Percentiles rank a stretch among this genome's conserved stretches.
These are phyloP conservation scores for Phytophthora sp. DNA, from an alignment of 352 stramenopile species.

Conservation along the genomic window DNA sequence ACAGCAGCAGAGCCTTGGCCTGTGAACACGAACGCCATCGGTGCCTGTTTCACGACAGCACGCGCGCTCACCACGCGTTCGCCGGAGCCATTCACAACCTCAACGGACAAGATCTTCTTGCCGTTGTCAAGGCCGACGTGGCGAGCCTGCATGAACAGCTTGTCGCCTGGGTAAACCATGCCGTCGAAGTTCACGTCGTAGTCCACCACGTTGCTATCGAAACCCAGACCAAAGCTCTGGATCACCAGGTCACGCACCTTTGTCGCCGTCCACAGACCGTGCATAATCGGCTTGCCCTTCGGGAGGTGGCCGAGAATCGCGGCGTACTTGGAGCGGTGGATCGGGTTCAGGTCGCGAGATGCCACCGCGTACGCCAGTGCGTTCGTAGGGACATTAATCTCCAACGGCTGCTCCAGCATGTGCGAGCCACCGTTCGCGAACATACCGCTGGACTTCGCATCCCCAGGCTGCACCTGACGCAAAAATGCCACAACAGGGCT, in stretches of 20 bases:
- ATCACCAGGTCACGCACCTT: slow-evolving; percentile 80
- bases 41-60: slow-evolving; percentile 68
- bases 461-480: slow-evolving; percentile 37
- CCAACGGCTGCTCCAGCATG: slow-evolving; percentile 67
- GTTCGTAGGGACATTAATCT: slow-evolving; percentile 67
- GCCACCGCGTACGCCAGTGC: slow-evolving; percentile 78
- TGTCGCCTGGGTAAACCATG: slow-evolving; percentile 88
- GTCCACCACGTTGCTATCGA: slow-evolving; percentile 73
- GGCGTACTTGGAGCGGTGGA: slow-evolving; percentile 81
- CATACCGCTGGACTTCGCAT: slow-evolving; percentile 33
- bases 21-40: slow-evolving; percentile 88
- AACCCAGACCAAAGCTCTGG: slow-evolving; percentile 47
- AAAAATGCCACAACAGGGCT: slow-evolving; percentile 60
- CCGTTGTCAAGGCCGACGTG: slow-evolving; percentile 72
- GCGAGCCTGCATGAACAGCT: slow-evolving; percentile 78
- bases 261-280: slow-evolving; percentile 89
- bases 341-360: slow-evolving; percentile 88
- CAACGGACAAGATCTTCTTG: slow-evolving; percentile 72
- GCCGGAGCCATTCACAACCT: slow-evolving; percentile 75
- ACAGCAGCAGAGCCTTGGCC: slow-evolving; percentile 83
- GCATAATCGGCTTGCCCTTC: slow-evolving; percentile 82
- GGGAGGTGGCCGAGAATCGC: slow-evolving; percentile 80
- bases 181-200: slow-evolving; percentile 87
- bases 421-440: slow-evolving; percentile 69
- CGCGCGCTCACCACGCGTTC: slow-evolving; percentile 78